A percentile compares a stretch with the other conserved stretches of the same genome.
These are phyloP conservation scores for Kregervanrija fluxuum DNA, from an alignment of 805 yeast genomes.

Conservation along the genomic window DNA sequence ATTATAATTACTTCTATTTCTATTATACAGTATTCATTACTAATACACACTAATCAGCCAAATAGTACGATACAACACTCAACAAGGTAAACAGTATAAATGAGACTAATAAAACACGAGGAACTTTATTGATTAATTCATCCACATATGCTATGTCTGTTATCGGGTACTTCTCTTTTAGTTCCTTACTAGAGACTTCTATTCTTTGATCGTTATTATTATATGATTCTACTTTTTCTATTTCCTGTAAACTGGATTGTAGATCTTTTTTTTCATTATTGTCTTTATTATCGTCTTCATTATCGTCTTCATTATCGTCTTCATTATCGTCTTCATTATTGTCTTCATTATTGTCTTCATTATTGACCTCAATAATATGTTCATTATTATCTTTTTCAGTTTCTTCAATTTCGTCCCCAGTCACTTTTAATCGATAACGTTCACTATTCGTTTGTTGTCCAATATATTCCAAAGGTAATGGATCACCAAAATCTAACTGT, in stretches of 20 bases:
- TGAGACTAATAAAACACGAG: no score
- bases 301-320: neutral
- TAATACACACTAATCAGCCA: neutral
- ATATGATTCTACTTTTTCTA: no score
- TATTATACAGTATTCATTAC: neutral
- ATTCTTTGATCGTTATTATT: no score
- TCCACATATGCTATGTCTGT: no score
- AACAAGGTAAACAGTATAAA: no score
- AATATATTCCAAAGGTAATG: conserved; percentile 20
- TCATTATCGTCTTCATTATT: neutral
- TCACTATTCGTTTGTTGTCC: neutral
- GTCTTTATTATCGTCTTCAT: neutral
- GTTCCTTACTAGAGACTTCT: no score
- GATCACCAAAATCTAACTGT: conserved; percentile 17
- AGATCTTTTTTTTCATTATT: neutral
- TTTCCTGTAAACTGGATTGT: no score
- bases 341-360: neutral
- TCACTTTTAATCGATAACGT: neutral
- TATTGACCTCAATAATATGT: neutral
- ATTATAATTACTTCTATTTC: neutral
- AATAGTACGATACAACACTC: no score
- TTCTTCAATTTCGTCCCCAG: neutral
- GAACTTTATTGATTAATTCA: no score
- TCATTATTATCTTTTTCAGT: neutral
- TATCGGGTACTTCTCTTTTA: no score